Conservation (phyloP, 2,329 filamentous ascomycete species). For the Neoscytalidium dimidiatum region DNA sequence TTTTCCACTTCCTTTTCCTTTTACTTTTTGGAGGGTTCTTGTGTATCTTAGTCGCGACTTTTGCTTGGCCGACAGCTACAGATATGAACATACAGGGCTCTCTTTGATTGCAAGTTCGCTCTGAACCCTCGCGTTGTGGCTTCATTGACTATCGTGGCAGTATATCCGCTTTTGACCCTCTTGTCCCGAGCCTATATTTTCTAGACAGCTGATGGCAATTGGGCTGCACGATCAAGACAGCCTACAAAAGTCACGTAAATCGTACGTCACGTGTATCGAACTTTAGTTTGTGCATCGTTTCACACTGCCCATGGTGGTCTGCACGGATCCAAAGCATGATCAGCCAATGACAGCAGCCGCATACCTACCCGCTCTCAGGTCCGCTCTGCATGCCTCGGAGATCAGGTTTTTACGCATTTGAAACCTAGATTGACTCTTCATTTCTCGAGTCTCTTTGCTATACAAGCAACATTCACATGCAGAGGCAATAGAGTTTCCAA, state of each 20-base stretch:
- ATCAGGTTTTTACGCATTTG: background rate
- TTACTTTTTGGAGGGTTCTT: background rate
- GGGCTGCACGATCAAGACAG: background rate
- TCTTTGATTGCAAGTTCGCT: slow-evolving; percentile 1
- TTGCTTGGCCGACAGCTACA: slow-evolving; percentile 8
- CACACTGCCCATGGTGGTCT: background rate
- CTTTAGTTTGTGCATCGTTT: background rate
- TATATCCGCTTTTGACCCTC: background rate
- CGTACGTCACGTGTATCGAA: background rate
- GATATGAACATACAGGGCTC: background rate
- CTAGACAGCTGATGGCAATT: slow-evolving; percentile 8
- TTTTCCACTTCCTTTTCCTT: slow-evolving; percentile 1
- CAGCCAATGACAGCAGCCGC: background rate
- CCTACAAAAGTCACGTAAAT: too few species aligned
- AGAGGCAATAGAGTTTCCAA: background rate
- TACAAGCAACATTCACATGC: background rate
- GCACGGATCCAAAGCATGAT: background rate
- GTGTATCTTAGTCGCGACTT: slow-evolving; percentile 18
- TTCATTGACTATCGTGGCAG: slow-evolving; percentile 4
- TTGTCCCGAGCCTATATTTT: background rate
- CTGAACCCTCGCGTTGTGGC: background rate
- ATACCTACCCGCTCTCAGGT: background rate
- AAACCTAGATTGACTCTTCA: background rate
- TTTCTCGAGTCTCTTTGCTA: background rate
- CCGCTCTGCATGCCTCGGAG: background rate